A percentile compares a stretch with the other conserved stretches of the same genome.
phyloP scores from a whole-genome alignment of 495 filamentous ascomycete species.

The Venustampulla echinocandica region DNA sequence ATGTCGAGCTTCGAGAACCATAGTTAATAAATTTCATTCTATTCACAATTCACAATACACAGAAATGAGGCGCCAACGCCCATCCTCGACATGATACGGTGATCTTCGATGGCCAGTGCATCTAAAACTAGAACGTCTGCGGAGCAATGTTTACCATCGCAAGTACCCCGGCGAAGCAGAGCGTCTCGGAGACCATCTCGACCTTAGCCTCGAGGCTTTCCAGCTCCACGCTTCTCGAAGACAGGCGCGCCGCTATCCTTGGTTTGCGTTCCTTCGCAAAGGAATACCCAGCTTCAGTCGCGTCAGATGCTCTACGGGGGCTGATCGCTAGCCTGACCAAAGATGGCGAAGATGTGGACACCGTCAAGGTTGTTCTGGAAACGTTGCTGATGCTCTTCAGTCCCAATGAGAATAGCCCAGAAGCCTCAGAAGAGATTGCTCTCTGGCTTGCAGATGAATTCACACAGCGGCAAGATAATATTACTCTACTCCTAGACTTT shows the following conservation, averaged over 20 bases:
- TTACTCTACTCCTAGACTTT: slow-evolving; percentile 81
- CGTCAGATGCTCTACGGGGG: slow-evolving; percentile 76
- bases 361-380: slow-evolving; percentile 87
- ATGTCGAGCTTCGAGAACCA: too few relatives aligned
- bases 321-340: slow-evolving; percentile 77
- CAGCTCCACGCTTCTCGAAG: slow-evolving; percentile 83
- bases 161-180: slow-evolving; percentile 90
- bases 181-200: slow-evolving; percentile 85
- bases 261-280: slow-evolving; percentile 93
- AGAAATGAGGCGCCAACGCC: background rate
- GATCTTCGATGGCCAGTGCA: slow-evolving; percentile 29
- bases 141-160: slow-evolving; percentile 78
- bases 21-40: too few relatives aligned
- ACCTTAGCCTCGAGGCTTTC: slow-evolving; percentile 77
- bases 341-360: slow-evolving; percentile 94
- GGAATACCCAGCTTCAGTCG: slow-evolving; percentile 91
- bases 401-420: slow-evolving; percentile 54
- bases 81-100: background rate
- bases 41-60: background rate
- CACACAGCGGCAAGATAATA: slow-evolving; percentile 97
- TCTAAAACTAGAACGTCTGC: slow-evolving; percentile 21
- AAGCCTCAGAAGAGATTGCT: slow-evolving; percentile 94
- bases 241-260: slow-evolving; percentile 84
- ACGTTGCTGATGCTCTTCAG: slow-evolving; percentile 87
- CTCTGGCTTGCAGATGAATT: slow-evolving; percentile 98